Conservation (phyloP, 495 filamentous ascomycete species). For the Poronia punctata region DNA sequence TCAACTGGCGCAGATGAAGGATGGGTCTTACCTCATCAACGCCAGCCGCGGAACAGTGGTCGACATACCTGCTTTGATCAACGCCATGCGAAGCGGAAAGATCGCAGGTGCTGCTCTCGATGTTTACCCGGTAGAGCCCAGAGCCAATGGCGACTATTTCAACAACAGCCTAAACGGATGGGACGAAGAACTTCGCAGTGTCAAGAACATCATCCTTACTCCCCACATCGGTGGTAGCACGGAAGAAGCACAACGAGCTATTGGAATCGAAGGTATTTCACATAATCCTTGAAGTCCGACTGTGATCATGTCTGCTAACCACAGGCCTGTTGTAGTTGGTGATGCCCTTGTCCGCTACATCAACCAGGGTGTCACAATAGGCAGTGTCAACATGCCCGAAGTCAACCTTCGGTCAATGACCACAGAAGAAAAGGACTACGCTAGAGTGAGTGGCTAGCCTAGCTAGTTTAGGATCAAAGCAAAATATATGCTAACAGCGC, state of each 20-base stretch:
- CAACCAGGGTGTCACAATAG: slow-evolving; percentile 82
- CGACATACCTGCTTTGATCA: slow-evolving; percentile 86
- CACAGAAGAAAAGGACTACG: slow-evolving; percentile 78
- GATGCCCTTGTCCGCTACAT: slow-evolving; percentile 86
- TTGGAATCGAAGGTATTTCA: slow-evolving; percentile 67
- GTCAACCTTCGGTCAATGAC: slow-evolving; percentile 80
- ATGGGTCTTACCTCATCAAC: slow-evolving; percentile 91
- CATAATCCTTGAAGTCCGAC: not conserved
- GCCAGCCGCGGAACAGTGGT: slow-evolving; percentile 89
- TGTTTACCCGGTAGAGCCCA: slow-evolving; percentile 91
- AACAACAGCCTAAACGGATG: slow-evolving; percentile 74
- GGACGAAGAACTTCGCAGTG: slow-evolving; percentile 74
- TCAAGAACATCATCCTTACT: slow-evolving; percentile 91
- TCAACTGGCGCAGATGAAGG: slow-evolving; percentile 84
- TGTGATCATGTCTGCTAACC: not conserved
- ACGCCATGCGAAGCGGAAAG: slow-evolving; percentile 81
- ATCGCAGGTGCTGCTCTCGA: slow-evolving; percentile 92
- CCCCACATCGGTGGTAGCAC: slow-evolving; percentile 97
- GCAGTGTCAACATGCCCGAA: slow-evolving; percentile 94
- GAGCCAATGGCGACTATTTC: slow-evolving; percentile 93
- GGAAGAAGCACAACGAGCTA: slow-evolving; percentile 94
- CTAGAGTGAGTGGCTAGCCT: slow-evolving; percentile 51
- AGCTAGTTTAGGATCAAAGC: not conserved
- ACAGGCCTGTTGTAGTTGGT: slow-evolving; percentile 45
- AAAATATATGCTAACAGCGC: slow-evolving; percentile 11